phyloP scores from a whole-genome alignment of 2,329 filamentous ascomycete species.

The Parascedosporium putredinis region DNA sequence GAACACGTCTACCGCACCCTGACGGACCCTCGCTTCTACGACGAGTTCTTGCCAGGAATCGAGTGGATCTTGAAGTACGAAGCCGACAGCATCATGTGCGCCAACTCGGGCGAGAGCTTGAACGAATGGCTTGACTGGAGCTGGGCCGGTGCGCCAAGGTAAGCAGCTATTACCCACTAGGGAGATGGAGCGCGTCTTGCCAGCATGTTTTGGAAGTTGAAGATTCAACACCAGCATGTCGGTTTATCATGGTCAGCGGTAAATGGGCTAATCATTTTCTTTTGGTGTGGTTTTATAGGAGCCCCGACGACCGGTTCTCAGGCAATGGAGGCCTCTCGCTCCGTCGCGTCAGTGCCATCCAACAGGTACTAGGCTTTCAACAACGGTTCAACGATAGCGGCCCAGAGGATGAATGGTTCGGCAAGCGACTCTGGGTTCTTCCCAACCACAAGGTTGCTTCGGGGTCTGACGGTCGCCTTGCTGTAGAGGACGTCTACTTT shows the following conservation, averaged over 20 bases:
- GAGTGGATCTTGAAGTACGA: conserved; percentile 47
- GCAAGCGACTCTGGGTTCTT: conserved; percentile 33
- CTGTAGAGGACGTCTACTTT: conserved; percentile 38
- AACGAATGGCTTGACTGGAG: conserved; percentile 44
- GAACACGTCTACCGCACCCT: conserved; percentile 38
- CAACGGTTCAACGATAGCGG: conserved; percentile 37
- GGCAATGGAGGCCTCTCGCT: conserved; percentile 45
- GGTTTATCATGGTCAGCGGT: too few species aligned
- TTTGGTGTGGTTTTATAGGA: conserved; percentile 18
- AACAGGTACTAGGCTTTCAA: conserved; percentile 36
- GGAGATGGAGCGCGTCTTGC: too few species aligned
- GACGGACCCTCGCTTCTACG: conserved; percentile 42
- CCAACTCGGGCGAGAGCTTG: conserved; percentile 39
- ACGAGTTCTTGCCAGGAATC: conserved; percentile 36
- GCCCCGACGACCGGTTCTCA: conserved; percentile 31
- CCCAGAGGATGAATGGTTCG: conserved; percentile 47
- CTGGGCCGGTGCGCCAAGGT: conserved; percentile 44
- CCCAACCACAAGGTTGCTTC: conserved; percentile 37
- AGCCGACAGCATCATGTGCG: conserved; percentile 44
- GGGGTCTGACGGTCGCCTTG: conserved; percentile 29
- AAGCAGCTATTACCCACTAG: conserved; percentile 11
- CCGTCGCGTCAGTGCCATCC: conserved; percentile 40
- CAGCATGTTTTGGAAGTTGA: too few species aligned
- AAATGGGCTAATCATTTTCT: background rate
- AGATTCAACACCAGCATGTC: too few species aligned